A percentile compares a stretch with the other conserved stretches of the same genome.
These are phyloP conservation scores for Eleusine coracana DNA, from an alignment of 176 grass and related monocot species.

Conservation along the genomic window DNA sequence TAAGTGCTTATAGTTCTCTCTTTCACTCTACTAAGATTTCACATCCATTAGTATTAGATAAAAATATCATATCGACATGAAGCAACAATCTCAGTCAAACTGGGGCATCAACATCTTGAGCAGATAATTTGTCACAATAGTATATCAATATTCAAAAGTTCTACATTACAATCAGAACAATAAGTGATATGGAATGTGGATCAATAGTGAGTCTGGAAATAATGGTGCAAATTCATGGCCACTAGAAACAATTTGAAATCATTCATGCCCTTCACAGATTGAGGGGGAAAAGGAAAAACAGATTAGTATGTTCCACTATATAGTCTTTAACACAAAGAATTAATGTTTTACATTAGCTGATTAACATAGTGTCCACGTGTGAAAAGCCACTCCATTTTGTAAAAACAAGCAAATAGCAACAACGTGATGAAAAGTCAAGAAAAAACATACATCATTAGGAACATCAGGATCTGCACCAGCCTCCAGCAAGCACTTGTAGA, in stretches of 20 bases:
- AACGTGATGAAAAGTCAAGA: too few relatives aligned
- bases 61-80: neutral
- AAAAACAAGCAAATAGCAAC: neutral
- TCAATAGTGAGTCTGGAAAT: neutral
- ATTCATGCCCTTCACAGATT: neutral
- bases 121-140: neutral
- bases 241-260: neutral
- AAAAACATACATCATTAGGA: slow-evolving; percentile 37
- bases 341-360: too few relatives aligned
- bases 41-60: neutral
- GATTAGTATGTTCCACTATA: neutral
- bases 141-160: neutral
- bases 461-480: slow-evolving; percentile 50
- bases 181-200: neutral
- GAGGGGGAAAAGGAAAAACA: neutral
- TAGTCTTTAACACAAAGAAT: neutral
- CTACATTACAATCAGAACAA: neutral
- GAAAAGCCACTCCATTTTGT: neutral
- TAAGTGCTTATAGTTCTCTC: too few relatives aligned
- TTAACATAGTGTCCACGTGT: neutral
- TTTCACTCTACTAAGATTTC: neutral
- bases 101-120: too few relatives aligned
- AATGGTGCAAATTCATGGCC: neutral
- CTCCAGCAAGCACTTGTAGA: slow-evolving; percentile 36
- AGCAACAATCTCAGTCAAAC: neutral